These are phyloP conservation scores for Trametes polyzona DNA, from an alignment of 1,284 basidiomycete species.

Conservation along the genomic window DNA sequence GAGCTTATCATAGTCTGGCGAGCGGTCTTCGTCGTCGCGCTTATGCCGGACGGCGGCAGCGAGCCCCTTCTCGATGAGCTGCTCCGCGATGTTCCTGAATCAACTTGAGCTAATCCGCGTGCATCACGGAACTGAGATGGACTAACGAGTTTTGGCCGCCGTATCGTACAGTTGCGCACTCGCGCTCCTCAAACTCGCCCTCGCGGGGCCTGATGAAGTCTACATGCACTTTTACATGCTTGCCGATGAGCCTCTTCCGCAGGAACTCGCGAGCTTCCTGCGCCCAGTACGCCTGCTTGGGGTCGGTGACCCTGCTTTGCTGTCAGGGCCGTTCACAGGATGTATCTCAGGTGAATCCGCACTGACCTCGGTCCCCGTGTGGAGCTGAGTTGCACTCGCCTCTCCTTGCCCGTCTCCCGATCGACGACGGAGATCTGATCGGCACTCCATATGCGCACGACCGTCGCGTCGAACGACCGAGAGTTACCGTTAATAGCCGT, in stretches of 20 bases:
- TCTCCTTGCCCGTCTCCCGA: constrained; percentile 77
- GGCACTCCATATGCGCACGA: constrained; percentile 89
- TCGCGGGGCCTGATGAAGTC: constrained; percentile 94
- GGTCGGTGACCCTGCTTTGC: constrained; percentile 70
- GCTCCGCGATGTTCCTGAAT: constrained; percentile 85
- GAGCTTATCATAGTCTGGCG: constrained; percentile 92
- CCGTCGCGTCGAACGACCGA: constrained; percentile 80
- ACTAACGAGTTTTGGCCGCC: constrained; percentile 77
- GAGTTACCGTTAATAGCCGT: constrained; percentile 47
- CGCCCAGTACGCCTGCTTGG: constrained; percentile 88
- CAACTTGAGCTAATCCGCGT: neutral
- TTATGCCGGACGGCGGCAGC: constrained; percentile 91
- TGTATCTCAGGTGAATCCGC: neutral
- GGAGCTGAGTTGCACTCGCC: constrained; percentile 87
- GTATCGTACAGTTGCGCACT: constrained; percentile 87
- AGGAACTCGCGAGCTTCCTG: constrained; percentile 93
- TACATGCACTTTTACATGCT: constrained; percentile 81
- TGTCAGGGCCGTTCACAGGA: neutral
- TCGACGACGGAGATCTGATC: constrained; percentile 89
- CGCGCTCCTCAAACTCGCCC: constrained; percentile 91
- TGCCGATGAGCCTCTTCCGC: constrained; percentile 90
- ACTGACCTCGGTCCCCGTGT: constrained; percentile 83
- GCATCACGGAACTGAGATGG: neutral
- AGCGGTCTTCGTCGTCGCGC: constrained; percentile 94
- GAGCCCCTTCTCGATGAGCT: constrained; percentile 91